Percentiles rank a stretch among this genome's conserved stretches.
Conservation (phyloP, 2,329 filamentous ascomycete species). For the Claviceps digitariae region DNA sequence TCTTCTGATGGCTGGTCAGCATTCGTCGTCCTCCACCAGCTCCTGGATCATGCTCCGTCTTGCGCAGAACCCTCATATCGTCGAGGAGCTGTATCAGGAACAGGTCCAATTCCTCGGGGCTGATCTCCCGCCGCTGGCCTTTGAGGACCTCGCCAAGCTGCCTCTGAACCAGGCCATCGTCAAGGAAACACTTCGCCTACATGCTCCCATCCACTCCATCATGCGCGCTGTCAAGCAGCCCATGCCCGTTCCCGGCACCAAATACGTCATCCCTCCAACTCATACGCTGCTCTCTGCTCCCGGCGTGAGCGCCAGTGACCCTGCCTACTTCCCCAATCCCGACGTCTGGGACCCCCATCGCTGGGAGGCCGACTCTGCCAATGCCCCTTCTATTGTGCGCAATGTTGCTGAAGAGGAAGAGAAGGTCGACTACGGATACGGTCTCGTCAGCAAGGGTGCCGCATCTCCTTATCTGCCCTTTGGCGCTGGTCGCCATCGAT, state of each 20-base stretch:
- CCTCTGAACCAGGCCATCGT: constrained; percentile 73
- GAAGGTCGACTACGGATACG: constrained; percentile 88
- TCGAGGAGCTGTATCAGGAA: constrained; percentile 73
- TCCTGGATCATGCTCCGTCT: constrained; percentile 78
- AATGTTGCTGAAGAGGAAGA: constrained; percentile 44
- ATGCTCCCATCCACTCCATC: constrained; percentile 90
- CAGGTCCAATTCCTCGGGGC: constrained; percentile 61
- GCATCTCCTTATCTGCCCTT: constrained; percentile 87
- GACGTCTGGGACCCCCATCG: constrained; percentile 79
- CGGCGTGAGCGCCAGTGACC: constrained; percentile 61
- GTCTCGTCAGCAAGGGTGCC: constrained; percentile 80
- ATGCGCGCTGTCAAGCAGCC: constrained; percentile 84
- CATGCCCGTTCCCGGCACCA: constrained; percentile 70
- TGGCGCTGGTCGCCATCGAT: constrained; percentile 81
- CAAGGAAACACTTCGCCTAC: constrained; percentile 82
- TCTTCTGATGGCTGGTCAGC: constrained; percentile 81
- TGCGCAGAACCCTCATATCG: constrained; percentile 60
- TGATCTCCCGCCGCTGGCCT: constrained; percentile 60
- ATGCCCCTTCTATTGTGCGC: constrained; percentile 33
- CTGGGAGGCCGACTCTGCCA: constrained; percentile 58
- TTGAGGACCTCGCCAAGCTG: constrained; percentile 65
- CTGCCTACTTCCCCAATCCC: constrained; percentile 69
- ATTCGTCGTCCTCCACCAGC: constrained; percentile 73
- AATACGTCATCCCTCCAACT: constrained; percentile 66
- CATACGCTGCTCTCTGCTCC: constrained; percentile 78